Evolutionary conservation across 1,284 basidiomycete species (phyloP).

Genomic region (Puccinia polysora): DNA sequence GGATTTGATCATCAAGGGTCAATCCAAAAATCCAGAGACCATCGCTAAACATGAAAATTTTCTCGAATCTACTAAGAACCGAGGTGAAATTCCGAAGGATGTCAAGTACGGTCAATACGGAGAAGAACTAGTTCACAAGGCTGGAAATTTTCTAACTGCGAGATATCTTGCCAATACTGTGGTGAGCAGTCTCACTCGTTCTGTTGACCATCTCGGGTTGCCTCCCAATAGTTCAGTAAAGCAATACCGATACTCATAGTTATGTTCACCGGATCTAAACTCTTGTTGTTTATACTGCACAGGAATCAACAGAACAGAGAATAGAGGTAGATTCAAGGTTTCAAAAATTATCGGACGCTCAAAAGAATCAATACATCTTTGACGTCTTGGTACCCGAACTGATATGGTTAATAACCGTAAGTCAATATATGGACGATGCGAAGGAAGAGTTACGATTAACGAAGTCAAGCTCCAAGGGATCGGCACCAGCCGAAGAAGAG

Average conservation of each 20-base stretch:
- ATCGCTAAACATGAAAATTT: slow-evolving; percentile 23
- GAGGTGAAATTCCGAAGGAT: slow-evolving; percentile 19
- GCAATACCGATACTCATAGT: not conserved
- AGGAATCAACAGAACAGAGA: not conserved
- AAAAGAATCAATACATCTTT: slow-evolving; percentile 41
- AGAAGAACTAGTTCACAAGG: slow-evolving; percentile 19
- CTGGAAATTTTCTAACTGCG: slow-evolving; percentile 26
- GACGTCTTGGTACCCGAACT: slow-evolving; percentile 34
- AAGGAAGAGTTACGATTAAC: not conserved
- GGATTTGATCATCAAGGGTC: slow-evolving; percentile 28
- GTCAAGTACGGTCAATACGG: slow-evolving; percentile 33
- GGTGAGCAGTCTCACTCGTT: not conserved
- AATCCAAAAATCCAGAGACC: slow-evolving; percentile 13
- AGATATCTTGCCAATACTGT: slow-evolving; percentile 18
- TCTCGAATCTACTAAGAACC: not conserved
- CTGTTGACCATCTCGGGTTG: not conserved
- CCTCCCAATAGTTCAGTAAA: not conserved
- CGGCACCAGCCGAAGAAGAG: not conserved
- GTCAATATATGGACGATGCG: slow-evolving; percentile 6
- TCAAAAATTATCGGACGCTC: slow-evolving; percentile 7
- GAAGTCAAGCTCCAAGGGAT: not conserved
- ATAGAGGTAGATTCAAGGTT: slow-evolving; percentile 19
- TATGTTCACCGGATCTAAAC: not conserved
- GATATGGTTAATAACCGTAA: slow-evolving; percentile 27
- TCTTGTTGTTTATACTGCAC: not conserved